Evolutionary conservation across 2,329 filamentous ascomycete species (phyloP).

Genomic region (Paecilomyces formosus): DNA sequence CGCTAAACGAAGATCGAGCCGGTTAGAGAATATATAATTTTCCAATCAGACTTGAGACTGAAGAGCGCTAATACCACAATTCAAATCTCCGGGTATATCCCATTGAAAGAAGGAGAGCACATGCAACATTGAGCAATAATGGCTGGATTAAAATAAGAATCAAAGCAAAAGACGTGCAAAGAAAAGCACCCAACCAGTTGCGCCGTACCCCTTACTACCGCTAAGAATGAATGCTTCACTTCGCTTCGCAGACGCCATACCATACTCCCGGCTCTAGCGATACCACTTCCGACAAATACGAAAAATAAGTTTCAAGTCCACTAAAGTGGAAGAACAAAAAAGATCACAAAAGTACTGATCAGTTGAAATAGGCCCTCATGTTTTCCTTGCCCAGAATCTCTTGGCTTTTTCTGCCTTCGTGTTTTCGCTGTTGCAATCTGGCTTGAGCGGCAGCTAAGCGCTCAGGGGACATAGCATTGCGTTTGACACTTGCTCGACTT

Average conservation of each 20-base stretch:
- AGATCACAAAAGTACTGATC: background rate
- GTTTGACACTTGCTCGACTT: background rate
- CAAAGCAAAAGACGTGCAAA: background rate
- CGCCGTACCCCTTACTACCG: background rate
- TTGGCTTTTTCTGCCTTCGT: background rate
- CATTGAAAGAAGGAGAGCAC: background rate
- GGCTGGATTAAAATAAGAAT: background rate
- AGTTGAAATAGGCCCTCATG: background rate
- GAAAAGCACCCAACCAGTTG: background rate
- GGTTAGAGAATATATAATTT: background rate
- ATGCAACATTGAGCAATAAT: background rate
- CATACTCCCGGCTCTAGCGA: background rate
- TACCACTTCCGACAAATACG: background rate
- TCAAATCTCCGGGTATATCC: background rate
- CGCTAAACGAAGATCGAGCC: background rate
- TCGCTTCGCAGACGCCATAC: background rate
- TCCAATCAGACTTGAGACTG: background rate
- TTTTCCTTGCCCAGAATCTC: background rate
- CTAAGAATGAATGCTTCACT: background rate
- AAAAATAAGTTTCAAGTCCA: background rate
- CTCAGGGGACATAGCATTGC: background rate
- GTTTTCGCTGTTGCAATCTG: background rate
- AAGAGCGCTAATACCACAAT: background rate
- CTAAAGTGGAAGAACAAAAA: too few relatives aligned
- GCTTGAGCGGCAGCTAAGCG: background rate